Evolutionary conservation across 1,139 yeast species (phyloP).

Genomic region (Protomyces gravidus): DNA sequence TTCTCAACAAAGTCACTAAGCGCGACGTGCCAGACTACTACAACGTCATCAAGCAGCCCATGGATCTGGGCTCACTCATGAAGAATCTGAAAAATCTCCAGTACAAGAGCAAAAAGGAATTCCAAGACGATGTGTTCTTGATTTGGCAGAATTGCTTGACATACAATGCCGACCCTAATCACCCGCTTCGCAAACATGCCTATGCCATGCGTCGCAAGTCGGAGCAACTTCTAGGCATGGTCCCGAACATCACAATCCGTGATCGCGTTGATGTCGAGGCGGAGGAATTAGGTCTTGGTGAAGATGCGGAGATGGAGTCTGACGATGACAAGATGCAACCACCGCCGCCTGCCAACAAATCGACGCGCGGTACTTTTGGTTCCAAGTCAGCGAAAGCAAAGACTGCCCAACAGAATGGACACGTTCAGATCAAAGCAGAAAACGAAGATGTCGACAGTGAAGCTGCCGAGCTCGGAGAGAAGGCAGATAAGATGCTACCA

Average conservation of each 20-base stretch:
- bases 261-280: slow-evolving; percentile 82
- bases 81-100: slow-evolving; percentile 78
- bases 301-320: slow-evolving; percentile 2
- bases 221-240: slow-evolving; percentile 65
- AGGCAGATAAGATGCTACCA: neutral
- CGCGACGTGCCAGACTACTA: slow-evolving; percentile 97
- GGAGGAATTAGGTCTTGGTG: slow-evolving; percentile 50
- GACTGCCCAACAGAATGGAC: slow-evolving; percentile 6
- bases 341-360: slow-evolving; percentile 11
- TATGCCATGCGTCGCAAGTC: slow-evolving; percentile 93
- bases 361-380: slow-evolving; percentile 23
- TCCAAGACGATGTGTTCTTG: slow-evolving; percentile 87
- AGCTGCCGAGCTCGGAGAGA: slow-evolving; percentile 8
- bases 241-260: slow-evolving; percentile 80
- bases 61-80: slow-evolving; percentile 94
- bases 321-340: neutral
- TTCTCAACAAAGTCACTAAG: slow-evolving; percentile 87
- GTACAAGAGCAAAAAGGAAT: slow-evolving; percentile 76
- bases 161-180: slow-evolving; percentile 92
- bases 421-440: neutral
- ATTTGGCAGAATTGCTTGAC: slow-evolving; percentile 94
- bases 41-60: slow-evolving; percentile 81
- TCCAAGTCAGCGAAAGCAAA: slow-evolving; percentile 23
- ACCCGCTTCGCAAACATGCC: slow-evolving; percentile 86
- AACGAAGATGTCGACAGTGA: neutral